phyloP scores from a whole-genome alignment of 2,329 filamentous ascomycete genomes.

The Aureobasidium mangrovei region DNA sequence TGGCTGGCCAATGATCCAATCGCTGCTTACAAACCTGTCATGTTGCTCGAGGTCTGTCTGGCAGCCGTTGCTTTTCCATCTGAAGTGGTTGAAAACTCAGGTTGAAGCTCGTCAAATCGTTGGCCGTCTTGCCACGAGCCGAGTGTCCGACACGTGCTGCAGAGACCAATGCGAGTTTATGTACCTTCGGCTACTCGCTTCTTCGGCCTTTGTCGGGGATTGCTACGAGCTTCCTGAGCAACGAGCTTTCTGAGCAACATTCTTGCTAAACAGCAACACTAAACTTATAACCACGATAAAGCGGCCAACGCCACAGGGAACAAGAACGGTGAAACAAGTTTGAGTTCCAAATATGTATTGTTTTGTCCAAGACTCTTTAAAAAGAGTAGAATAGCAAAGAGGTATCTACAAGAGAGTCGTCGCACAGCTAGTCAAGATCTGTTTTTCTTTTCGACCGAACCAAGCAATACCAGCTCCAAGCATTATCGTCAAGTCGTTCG shows the following conservation, averaged over 20 bases:
- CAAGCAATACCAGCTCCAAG: conserved; percentile 9
- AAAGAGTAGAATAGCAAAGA: background rate
- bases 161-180: background rate
- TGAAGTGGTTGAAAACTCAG: background rate
- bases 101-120: background rate
- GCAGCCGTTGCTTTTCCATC: background rate
- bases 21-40: conserved; percentile 4
- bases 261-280: too few relatives aligned
- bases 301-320: too few relatives aligned
- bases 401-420: conserved; percentile 5
- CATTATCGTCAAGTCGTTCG: conserved; percentile 12
- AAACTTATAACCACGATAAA: too few relatives aligned
- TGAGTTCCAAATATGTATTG: background rate
- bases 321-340: too few relatives aligned
- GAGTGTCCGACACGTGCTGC: background rate
- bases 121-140: background rate
- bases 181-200: background rate
- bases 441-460: background rate
- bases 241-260: too few relatives aligned
- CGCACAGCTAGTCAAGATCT: background rate
- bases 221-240: background rate
- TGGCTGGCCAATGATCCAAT: background rate
- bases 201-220: background rate
- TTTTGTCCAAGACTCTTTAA: background rate
- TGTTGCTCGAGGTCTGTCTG: too few relatives aligned